phyloP scores from a whole-genome alignment of 2,329 filamentous ascomycete genomes.

The Botrytis paeoniae region DNA sequence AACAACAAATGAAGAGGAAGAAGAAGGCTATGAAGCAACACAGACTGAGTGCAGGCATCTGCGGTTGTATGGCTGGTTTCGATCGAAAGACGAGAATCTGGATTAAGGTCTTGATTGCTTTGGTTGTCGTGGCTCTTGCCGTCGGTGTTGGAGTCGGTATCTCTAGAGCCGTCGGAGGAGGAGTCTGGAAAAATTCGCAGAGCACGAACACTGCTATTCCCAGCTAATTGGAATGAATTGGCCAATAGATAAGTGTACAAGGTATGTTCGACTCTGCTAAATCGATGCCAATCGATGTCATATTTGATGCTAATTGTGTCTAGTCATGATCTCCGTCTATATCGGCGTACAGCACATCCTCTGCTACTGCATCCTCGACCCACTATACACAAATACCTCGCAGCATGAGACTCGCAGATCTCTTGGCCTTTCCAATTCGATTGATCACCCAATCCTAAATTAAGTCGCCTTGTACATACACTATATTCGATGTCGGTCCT shows the following conservation, averaged over 20 bases:
- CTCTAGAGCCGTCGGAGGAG: conserved; percentile 58
- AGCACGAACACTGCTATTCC: conserved; percentile 23
- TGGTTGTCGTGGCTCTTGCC: conserved; percentile 52
- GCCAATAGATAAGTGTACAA: not conserved
- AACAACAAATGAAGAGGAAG: conserved; percentile 58
- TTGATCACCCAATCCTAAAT: not conserved
- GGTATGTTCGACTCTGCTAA: conserved; percentile 4
- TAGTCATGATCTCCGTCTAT: not conserved
- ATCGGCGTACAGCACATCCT: not conserved
- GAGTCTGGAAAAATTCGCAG: conserved; percentile 50
- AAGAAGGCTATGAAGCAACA: conserved; percentile 56
- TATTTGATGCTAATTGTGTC: not conserved
- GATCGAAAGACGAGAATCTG: conserved; percentile 54
- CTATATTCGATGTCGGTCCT: not conserved
- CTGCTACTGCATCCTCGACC: not conserved
- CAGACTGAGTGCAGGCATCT: conserved; percentile 50
- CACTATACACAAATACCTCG: not conserved
- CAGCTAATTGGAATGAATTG: not conserved
- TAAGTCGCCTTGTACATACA: conserved; percentile 15
- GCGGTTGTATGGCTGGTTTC: conserved; percentile 52
- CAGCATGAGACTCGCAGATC: not conserved
- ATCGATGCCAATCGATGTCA: not conserved
- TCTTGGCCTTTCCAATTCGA: not conserved
- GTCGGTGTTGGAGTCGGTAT: conserved; percentile 58
- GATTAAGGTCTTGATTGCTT: conserved; percentile 51